These are phyloP conservation scores for Neospora caninum DNA, from an alignment of 169 alveolate species.

Conservation along the genomic window DNA sequence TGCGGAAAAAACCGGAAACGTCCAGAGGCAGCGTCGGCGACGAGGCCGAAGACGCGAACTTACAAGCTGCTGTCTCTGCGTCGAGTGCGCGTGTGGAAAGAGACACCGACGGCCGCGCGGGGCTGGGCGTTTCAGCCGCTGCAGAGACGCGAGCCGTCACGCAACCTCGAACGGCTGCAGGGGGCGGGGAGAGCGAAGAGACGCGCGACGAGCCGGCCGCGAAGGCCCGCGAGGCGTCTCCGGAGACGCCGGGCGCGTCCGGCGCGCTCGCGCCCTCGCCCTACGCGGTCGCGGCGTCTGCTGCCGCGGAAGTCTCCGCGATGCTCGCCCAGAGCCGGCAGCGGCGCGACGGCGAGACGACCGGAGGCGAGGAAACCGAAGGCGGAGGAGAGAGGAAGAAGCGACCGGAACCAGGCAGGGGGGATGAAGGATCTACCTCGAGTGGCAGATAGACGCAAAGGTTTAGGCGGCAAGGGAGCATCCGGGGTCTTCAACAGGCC, in stretches of 20 bases:
- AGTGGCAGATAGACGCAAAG: too few relatives aligned
- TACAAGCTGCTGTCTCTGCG: too few relatives aligned
- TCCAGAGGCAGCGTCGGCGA: background rate
- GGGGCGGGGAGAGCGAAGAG: too few relatives aligned
- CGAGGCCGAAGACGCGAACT: background rate
- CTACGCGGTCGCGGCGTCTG: conserved; percentile 2
- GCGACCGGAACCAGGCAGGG: background rate
- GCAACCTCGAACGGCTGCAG: too few relatives aligned
- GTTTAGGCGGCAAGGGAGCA: too few relatives aligned
- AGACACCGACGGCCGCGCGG: too few relatives aligned
- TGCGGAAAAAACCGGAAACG: background rate
- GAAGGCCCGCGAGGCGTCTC: background rate
- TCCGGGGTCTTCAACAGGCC: too few relatives aligned
- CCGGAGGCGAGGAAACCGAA: background rate
- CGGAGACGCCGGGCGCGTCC: background rate
- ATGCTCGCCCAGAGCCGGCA: background rate
- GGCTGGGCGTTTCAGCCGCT: too few relatives aligned
- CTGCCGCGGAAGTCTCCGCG: background rate
- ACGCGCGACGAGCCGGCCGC: background rate
- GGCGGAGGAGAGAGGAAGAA: background rate
- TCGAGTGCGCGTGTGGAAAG: too few relatives aligned
- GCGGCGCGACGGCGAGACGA: background rate
- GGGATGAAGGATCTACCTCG: background rate
- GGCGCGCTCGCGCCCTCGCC: background rate
- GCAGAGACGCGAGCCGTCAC: too few relatives aligned